Percentiles rank a stretch among this genome's conserved stretches.
These are phyloP conservation scores for Myrmaecium sp. DNA, from an alignment of 2,329 filamentous ascomycete species.

Conservation along the genomic window DNA sequence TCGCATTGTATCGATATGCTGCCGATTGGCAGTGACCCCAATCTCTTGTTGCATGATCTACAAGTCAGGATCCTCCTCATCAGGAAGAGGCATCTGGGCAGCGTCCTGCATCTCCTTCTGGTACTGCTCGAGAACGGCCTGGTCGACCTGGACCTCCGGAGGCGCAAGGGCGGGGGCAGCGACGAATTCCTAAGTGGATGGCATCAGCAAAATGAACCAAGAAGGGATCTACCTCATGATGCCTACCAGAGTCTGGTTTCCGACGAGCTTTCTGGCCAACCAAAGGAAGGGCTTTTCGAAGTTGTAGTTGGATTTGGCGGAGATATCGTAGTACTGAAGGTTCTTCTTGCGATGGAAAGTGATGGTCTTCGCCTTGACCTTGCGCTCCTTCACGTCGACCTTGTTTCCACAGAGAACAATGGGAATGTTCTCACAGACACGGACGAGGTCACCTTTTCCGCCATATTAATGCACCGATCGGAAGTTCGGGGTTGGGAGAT, in stretches of 20 bases:
- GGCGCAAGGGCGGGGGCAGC: slow-evolving; percentile 88
- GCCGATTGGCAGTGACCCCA: no score
- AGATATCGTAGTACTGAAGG: slow-evolving; percentile 99
- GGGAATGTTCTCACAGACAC: slow-evolving; percentile 97
- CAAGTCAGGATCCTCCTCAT: slow-evolving; percentile 68
- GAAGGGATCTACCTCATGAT: background rate
- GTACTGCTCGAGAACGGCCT: slow-evolving; percentile 65
- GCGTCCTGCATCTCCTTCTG: slow-evolving; percentile 76
- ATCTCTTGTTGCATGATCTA: slow-evolving; percentile 22
- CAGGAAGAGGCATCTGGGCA: slow-evolving; percentile 69
- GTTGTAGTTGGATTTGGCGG: slow-evolving; percentile 99
- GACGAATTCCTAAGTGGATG: slow-evolving; percentile 62
- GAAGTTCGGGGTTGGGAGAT: slow-evolving; percentile 1
- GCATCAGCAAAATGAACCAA: slow-evolving; percentile 10
- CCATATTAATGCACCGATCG: background rate
- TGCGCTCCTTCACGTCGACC: slow-evolving; percentile 99
- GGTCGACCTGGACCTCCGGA: slow-evolving; percentile 79
- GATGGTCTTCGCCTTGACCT: slow-evolving; percentile 99
- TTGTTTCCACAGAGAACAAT: slow-evolving; percentile 99
- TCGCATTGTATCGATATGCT: no score
- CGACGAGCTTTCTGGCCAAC: slow-evolving; percentile 95
- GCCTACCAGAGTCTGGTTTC: slow-evolving; percentile 70
- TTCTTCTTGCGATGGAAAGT: slow-evolving; percentile 99
- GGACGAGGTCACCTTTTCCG: slow-evolving; percentile 73
- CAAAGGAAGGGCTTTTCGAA: slow-evolving; percentile 99